phyloP scores from a whole-genome alignment of 371 early-diverging fungal genomes.

The Mortierella sp. region DNA sequence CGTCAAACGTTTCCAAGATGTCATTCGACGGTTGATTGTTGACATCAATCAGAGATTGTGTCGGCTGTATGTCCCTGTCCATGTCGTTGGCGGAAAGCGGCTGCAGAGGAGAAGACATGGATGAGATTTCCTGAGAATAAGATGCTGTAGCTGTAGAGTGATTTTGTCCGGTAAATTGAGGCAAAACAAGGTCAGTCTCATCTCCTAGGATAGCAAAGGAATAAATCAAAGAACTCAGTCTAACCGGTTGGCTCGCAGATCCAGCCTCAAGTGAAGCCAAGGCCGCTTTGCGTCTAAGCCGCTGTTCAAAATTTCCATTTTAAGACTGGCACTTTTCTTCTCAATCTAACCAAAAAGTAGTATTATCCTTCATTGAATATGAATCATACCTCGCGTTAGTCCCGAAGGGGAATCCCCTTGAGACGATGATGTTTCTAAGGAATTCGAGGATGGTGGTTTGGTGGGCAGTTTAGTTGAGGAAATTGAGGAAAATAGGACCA shows the following conservation, averaged over 20 bases:
- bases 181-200: not conserved
- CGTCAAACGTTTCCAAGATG: not conserved
- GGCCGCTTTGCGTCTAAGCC: too few relatives aligned
- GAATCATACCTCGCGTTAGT: not conserved
- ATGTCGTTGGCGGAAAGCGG: not conserved
- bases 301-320: too few relatives aligned
- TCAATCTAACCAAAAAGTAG: too few relatives aligned
- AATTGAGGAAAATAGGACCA: slow-evolving; percentile 36
- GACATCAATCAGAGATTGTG: too few relatives aligned
- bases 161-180: not conserved
- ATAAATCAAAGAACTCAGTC: not conserved
- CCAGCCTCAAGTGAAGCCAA: too few relatives aligned
- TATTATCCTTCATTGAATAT: not conserved
- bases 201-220: not conserved
- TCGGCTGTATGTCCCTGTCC: not conserved
- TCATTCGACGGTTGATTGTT: not conserved
- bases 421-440: not conserved
- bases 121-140: not conserved
- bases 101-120: not conserved
- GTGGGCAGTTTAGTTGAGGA: slow-evolving; percentile 21
- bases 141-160: not conserved
- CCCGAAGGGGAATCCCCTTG: not conserved
- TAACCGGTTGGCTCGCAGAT: too few relatives aligned
- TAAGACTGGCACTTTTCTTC: not conserved
- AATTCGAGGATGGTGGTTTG: not conserved